Percentiles rank a stretch among this genome's conserved stretches.
Evolutionary conservation across 257 asterid species (phyloP).

Genomic region (Phtheirospermum japonicum): DNA sequence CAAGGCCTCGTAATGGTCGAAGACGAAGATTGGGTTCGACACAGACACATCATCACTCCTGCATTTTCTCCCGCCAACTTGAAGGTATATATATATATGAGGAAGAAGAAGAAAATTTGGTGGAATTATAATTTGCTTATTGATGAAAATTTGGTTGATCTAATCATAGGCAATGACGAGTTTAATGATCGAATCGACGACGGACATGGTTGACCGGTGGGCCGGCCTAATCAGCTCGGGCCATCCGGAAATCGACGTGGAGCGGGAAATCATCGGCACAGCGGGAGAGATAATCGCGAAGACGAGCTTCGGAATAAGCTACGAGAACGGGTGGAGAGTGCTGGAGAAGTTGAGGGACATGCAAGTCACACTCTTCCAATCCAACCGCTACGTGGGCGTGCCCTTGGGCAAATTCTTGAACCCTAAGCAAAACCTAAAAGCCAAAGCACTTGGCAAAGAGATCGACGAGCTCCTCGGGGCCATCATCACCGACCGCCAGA

Average conservation of each 20-base stretch:
- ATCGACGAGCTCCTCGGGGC: constrained; percentile 51
- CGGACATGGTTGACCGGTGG: constrained; percentile 70
- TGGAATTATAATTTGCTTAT: too few species aligned
- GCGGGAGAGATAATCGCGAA: constrained; percentile 88
- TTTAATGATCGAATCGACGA: constrained; percentile 69
- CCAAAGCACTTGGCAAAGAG: constrained; percentile 61
- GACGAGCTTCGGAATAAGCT: constrained; percentile 69
- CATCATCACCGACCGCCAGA: constrained; percentile 36
- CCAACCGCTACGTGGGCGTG: constrained; percentile 76
- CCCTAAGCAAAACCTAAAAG: constrained; percentile 45
- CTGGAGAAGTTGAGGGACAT: constrained; percentile 58
- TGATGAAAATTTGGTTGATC: neutral
- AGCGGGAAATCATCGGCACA: constrained; percentile 56
- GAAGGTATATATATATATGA: too few species aligned
- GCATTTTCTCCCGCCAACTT: constrained; percentile 76
- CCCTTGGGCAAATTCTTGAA: constrained; percentile 63
- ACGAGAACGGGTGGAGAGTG: constrained; percentile 50
- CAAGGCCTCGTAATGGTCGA: constrained; percentile 79
- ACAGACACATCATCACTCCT: constrained; percentile 71
- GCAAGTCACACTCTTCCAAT: constrained; percentile 73
- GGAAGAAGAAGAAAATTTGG: too few species aligned
- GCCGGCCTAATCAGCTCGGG: constrained; percentile 41
- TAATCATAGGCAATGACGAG: constrained; percentile 63
- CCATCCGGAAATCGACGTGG: constrained; percentile 58
- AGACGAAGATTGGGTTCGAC: constrained; percentile 94